Conservation (phyloP, 2,329 filamentous ascomycete species). For the Colletotrichum destructivum region DNA sequence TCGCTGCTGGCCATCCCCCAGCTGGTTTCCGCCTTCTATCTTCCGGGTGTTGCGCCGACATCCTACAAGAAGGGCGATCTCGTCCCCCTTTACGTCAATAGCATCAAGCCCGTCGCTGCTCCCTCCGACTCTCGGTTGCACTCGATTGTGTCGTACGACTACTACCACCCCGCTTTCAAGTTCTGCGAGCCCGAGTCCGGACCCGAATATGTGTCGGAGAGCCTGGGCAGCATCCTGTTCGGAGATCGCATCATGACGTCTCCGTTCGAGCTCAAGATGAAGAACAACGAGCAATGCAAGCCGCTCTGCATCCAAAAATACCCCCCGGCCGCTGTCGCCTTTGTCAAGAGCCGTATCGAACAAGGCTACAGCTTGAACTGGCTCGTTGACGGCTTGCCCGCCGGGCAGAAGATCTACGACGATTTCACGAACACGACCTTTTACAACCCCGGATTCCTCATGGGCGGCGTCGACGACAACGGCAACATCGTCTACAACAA, state of each 20-base stretch:
- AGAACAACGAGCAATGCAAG: constrained; percentile 89
- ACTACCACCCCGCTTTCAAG: constrained; percentile 90
- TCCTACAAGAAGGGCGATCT: constrained; percentile 86
- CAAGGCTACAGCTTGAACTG: constrained; percentile 95
- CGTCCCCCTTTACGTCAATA: constrained; percentile 93
- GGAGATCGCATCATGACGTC: constrained; percentile 98
- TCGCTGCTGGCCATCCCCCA: constrained; percentile 67
- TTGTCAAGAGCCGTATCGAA: constrained; percentile 86
- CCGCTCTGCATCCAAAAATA: constrained; percentile 79
- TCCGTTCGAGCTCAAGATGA: constrained; percentile 91
- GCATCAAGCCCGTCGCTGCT: constrained; percentile 87
- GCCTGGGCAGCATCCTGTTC: constrained; percentile 95
- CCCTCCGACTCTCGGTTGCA: constrained; percentile 84
- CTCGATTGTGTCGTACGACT: constrained; percentile 96
- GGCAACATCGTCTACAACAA: constrained; percentile 83
- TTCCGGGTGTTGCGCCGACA: constrained; percentile 94
- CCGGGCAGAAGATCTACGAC: constrained; percentile 86
- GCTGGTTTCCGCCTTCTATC: constrained; percentile 85
- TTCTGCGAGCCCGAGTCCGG: constrained; percentile 88
- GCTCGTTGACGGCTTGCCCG: constrained; percentile 94
- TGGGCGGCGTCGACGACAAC: constrained; percentile 74
- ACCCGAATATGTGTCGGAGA: constrained; percentile 86
- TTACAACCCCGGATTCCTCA: constrained; percentile 91
- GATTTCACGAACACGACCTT: constrained; percentile 83
- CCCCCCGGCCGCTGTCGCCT: constrained; percentile 77